Base-by-base conservation (phyloP, 345 rosid genomes). In the Salix suchowensis region DNA sequence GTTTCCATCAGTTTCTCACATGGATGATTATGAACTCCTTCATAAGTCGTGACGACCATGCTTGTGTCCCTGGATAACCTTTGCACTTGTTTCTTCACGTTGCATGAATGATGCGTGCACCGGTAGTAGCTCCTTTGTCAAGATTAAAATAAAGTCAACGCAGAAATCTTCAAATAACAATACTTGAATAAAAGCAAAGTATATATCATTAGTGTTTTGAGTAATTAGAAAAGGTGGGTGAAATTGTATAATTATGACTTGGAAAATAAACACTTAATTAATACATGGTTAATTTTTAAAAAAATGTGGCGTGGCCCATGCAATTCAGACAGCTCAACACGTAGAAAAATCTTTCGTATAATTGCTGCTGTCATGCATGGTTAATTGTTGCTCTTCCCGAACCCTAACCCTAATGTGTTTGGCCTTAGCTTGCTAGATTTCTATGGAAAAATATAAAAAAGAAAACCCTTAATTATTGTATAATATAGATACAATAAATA, bases 41-140 rank as follows among this genome's bases (percentile, higher is more conserved):
- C 97, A 62, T 93, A 93, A 2, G 97, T 91, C 5, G 96, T 93
- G 60, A 93, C 94, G 11, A 93, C 96, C 19, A 93, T 85, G 87
- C 87, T 84, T 11, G 90, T 87, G 83, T 91, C 96, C 73, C 88
- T 90, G 0, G 96, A 89, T 32, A 92, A 84, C 87, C 98, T 89
- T 28, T 92, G 98, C 42, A 94, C 96, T 81, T 94, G 97, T 82
- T 94, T 94, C 92, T 92, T 94, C 81, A 94, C 97, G 82, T 85
- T 92, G 91, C 98, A 94, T 82, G 98, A 90, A 80, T 92, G 97
- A 81, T 94, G 90, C 11, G 98, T 94, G 87, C 97, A 94, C 64
- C 98, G 90, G 65, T 92, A 92, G 80, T 94, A 94, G 84, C 96
- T 94, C 91, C 97, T 92, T 69, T 54, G 71, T 10, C 46, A 42